Conservation (phyloP, 2,329 filamentous ascomycete genomes). For the Fusarium hostae region DNA sequence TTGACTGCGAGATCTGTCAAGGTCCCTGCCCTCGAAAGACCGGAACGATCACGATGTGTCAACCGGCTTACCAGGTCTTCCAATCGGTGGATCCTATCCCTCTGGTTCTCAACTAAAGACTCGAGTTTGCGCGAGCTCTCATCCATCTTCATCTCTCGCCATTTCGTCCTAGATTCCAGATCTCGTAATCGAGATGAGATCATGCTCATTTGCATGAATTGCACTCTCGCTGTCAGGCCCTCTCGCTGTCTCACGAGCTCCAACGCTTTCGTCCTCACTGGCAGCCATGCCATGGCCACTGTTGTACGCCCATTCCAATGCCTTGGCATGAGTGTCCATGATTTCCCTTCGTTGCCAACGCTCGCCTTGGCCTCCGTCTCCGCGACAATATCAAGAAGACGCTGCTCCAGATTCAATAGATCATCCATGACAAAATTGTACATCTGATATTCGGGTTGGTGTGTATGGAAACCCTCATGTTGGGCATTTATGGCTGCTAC, state of each 20-base stretch:
- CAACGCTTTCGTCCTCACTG: slow-evolving; percentile 56
- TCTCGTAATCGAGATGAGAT: slow-evolving; percentile 55
- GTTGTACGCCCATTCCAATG: slow-evolving; percentile 52
- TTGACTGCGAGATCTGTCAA: slow-evolving; percentile 17
- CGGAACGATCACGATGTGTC: slow-evolving; percentile 14
- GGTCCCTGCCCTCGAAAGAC: slow-evolving; percentile 25
- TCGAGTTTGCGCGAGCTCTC: slow-evolving; percentile 43
- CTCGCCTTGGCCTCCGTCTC: slow-evolving; percentile 53
- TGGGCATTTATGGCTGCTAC: slow-evolving; percentile 47
- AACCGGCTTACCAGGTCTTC: slow-evolving; percentile 34
- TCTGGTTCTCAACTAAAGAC: slow-evolving; percentile 39
- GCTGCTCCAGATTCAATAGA: slow-evolving; percentile 55
- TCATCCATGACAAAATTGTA: slow-evolving; percentile 61
- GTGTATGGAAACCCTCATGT: slow-evolving; percentile 36
- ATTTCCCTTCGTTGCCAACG: slow-evolving; percentile 33
- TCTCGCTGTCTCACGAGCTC: slow-evolving; percentile 60
- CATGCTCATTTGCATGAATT: slow-evolving; percentile 62
- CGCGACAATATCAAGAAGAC: slow-evolving; percentile 57
- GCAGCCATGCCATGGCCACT: slow-evolving; percentile 59
- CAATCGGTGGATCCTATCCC: slow-evolving; percentile 39
- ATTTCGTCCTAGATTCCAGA: slow-evolving; percentile 49
- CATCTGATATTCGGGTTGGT: slow-evolving; percentile 58
- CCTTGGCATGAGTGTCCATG: slow-evolving; percentile 53
- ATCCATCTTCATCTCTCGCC: slow-evolving; percentile 46
- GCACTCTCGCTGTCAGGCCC: slow-evolving; percentile 56